Conservation (phyloP, 2,329 filamentous ascomycete species). For the Calcarisporium arbuscula region DNA sequence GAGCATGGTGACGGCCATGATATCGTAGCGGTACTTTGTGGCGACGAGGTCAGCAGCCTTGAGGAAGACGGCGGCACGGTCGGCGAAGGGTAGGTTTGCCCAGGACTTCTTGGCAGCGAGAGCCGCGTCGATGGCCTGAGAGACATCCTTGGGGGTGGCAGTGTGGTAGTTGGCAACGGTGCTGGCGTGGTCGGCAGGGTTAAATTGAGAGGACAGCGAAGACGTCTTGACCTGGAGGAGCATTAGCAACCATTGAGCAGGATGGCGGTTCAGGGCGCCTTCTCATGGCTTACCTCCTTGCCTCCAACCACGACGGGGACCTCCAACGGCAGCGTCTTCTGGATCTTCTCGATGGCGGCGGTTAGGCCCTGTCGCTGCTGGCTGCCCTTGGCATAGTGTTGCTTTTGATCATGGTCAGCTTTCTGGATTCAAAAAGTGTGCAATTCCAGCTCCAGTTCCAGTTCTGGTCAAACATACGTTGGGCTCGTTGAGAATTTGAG, state of each 20-base stretch:
- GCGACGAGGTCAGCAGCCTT: constrained; percentile 90
- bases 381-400: constrained; percentile 83
- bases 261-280: background rate
- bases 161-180: constrained; percentile 79
- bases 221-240: constrained; percentile 57
- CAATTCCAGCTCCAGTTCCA: background rate
- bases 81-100: constrained; percentile 81
- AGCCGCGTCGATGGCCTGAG: constrained; percentile 73
- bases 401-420: too few relatives aligned
- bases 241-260: background rate
- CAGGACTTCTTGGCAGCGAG: constrained; percentile 80
- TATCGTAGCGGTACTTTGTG: constrained; percentile 90
- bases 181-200: constrained; percentile 74
- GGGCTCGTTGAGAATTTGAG: constrained; percentile 85
- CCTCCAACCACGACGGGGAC: constrained; percentile 81
- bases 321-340: constrained; percentile 63
- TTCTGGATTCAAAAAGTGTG: background rate
- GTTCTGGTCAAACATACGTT: constrained; percentile 64
- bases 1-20: constrained; percentile 94
- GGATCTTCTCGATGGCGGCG: constrained; percentile 63
- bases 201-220: constrained; percentile 63
- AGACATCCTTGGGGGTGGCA: constrained; percentile 70
- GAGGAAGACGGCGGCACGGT: constrained; percentile 87
- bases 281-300: constrained; percentile 54
- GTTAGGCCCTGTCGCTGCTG: constrained; percentile 70